A percentile compares a stretch with the other conserved stretches of the same genome.
These are phyloP conservation scores for Sphaerulina populicola DNA, from an alignment of 2,329 filamentous ascomycete species.

Conservation along the genomic window DNA sequence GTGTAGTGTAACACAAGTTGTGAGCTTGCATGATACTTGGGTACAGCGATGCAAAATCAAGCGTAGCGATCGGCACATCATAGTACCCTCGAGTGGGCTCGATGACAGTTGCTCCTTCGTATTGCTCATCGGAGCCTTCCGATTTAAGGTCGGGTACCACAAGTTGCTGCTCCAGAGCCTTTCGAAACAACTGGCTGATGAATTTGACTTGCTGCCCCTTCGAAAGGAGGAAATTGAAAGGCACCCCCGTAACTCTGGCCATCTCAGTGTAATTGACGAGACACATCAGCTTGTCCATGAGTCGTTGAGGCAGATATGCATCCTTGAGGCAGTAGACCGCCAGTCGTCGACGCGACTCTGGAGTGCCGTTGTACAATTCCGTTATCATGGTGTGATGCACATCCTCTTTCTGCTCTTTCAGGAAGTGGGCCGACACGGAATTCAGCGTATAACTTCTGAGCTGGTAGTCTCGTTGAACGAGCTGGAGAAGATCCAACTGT, in stretches of 20 bases:
- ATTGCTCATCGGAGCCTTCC: slow-evolving; percentile 71
- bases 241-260: slow-evolving; percentile 97
- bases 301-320: slow-evolving; percentile 82
- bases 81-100: slow-evolving; percentile 92
- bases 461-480: slow-evolving; percentile 91
- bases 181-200: slow-evolving; percentile 92
- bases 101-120: slow-evolving; percentile 96
- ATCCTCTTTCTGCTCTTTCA: slow-evolving; percentile 97
- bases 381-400: slow-evolving; percentile 99
- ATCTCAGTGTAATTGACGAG: slow-evolving; percentile 99
- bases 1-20: slow-evolving; percentile 94
- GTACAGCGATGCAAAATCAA: slow-evolving; percentile 98
- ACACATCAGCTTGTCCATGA: slow-evolving; percentile 97
- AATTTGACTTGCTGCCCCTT: slow-evolving; percentile 97
- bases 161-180: slow-evolving; percentile 83
- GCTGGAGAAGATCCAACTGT: slow-evolving; percentile 86
- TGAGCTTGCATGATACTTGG: slow-evolving; percentile 98
- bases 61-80: slow-evolving; percentile 85
- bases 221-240: slow-evolving; percentile 87
- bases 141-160: slow-evolving; percentile 81
- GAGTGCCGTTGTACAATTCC: slow-evolving; percentile 90
- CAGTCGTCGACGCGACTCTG: slow-evolving; percentile 80
- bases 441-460: slow-evolving; percentile 95
- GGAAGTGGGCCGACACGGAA: slow-evolving; percentile 86
- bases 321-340: slow-evolving; percentile 97